These are phyloP conservation scores for Dactylonectria macrodidyma DNA, from an alignment of 2,329 filamentous ascomycete genomes.

Conservation along the genomic window DNA sequence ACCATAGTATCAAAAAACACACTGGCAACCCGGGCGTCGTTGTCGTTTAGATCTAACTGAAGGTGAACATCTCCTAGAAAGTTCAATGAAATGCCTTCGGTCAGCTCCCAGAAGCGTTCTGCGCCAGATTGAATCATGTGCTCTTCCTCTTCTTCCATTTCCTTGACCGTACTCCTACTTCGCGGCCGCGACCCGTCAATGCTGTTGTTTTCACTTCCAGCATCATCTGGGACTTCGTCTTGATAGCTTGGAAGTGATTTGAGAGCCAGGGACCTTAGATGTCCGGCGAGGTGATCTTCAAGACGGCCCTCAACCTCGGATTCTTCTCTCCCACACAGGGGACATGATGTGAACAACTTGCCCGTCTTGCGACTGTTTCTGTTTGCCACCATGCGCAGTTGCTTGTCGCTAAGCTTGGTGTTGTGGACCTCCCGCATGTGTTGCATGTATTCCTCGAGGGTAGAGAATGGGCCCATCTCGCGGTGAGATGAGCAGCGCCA, in stretches of 20 bases:
- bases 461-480: background rate
- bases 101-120: background rate
- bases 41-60: too few relatives aligned
- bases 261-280: slow-evolving; percentile 27
- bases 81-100: too few relatives aligned
- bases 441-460: slow-evolving; percentile 17
- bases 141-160: background rate
- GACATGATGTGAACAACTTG: slow-evolving; percentile 19
- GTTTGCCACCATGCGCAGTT: slow-evolving; percentile 23
- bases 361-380: slow-evolving; percentile 1
- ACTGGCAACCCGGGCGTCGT: too few relatives aligned
- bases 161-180: background rate
- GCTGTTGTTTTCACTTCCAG: background rate
- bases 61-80: too few relatives aligned
- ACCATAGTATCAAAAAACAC: too few relatives aligned
- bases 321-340: slow-evolving; percentile 8
- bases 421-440: slow-evolving; percentile 28
- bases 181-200: background rate
- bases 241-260: slow-evolving; percentile 26
- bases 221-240: slow-evolving; percentile 5
- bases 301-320: background rate
- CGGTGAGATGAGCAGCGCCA: slow-evolving; percentile 28
- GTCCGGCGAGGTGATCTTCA: slow-evolving; percentile 25
- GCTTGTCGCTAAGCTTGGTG: slow-evolving; percentile 13
- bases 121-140: too few relatives aligned